A percentile compares a stretch with the other conserved stretches of the same genome.
Conservation (phyloP, 1,284 basidiomycete genomes). For the Fomitopsis schrenkii region DNA sequence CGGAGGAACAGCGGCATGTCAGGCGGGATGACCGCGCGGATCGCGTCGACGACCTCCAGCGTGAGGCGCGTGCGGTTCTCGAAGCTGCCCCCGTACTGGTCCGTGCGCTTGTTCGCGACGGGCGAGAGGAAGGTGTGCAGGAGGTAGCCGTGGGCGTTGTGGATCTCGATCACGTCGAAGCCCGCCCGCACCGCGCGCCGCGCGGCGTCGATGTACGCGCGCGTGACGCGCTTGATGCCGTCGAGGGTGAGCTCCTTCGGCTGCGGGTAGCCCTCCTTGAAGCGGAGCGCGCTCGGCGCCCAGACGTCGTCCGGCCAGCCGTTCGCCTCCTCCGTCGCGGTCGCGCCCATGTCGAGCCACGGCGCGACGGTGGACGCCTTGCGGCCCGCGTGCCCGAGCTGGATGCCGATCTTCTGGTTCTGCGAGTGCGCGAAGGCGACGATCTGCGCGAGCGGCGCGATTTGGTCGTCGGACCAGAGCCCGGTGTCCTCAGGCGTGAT, state of each 20-base stretch:
- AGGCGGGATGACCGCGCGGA: constrained; percentile 27
- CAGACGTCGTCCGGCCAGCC: constrained; percentile 64
- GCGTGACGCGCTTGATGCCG: constrained; percentile 55
- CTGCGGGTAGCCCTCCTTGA: constrained; percentile 12
- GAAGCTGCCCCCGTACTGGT: constrained; percentile 72
- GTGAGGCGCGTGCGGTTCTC: constrained; percentile 65
- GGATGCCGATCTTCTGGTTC: constrained; percentile 63
- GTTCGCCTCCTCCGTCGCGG: constrained; percentile 36
- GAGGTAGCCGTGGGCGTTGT: constrained; percentile 65
- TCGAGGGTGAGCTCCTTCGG: constrained; percentile 51
- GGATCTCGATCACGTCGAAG: constrained; percentile 26
- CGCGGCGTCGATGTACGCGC: constrained; percentile 57
- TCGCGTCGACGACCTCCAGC: constrained; percentile 33
- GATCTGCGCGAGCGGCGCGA: constrained; percentile 58
- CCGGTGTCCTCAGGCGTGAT: constrained; percentile 70
- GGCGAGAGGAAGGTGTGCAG: constrained; percentile 55
- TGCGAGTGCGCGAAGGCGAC: constrained; percentile 66
- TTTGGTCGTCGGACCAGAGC: constrained; percentile 71
- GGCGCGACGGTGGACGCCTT: constrained; percentile 67
- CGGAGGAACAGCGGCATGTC: constrained; percentile 22
- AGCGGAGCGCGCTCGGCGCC: constrained; percentile 57
- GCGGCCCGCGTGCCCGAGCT: constrained; percentile 75
- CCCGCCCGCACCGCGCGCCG: constrained; percentile 50
- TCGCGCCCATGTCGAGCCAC: constrained; percentile 43
- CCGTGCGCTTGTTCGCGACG: constrained; percentile 62